Conservation (phyloP, 192 early-diverging fungal genomes). For the Backusella liffmaniae region DNA sequence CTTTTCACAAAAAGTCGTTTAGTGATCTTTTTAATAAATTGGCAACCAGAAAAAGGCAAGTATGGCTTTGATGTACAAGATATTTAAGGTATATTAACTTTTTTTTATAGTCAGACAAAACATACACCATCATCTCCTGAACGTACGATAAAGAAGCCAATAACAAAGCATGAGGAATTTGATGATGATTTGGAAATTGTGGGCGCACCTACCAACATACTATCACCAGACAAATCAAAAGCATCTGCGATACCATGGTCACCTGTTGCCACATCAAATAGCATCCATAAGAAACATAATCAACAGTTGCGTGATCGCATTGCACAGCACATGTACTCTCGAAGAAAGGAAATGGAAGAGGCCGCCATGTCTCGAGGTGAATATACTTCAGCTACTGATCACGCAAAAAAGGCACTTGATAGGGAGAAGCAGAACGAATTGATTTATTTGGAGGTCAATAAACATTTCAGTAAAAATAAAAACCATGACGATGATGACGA, state of each 20-base stretch:
- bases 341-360: constrained; percentile 23
- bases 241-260: background rate
- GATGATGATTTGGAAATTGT: constrained; percentile 35
- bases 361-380: constrained; percentile 1
- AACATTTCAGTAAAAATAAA: constrained; percentile 1
- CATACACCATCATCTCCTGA: background rate
- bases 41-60: background rate
- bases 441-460: constrained; percentile 14
- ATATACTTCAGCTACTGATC: constrained; percentile 14
- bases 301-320: constrained; percentile 16
- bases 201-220: constrained; percentile 4
- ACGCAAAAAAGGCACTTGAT: constrained; percentile 9
- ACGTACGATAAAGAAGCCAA: background rate
- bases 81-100: background rate
- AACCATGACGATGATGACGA: background rate
- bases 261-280: background rate
- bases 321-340: constrained; percentile 12
- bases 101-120: background rate
- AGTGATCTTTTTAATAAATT: background rate
- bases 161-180: background rate
- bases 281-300: constrained; percentile 17
- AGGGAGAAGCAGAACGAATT: constrained; percentile 18
- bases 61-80: no score
- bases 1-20: constrained; percentile 11
- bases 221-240: background rate